phyloP scores from a whole-genome alignment of 371 early-diverging fungal genomes.

The Mortierella sp. region DNA sequence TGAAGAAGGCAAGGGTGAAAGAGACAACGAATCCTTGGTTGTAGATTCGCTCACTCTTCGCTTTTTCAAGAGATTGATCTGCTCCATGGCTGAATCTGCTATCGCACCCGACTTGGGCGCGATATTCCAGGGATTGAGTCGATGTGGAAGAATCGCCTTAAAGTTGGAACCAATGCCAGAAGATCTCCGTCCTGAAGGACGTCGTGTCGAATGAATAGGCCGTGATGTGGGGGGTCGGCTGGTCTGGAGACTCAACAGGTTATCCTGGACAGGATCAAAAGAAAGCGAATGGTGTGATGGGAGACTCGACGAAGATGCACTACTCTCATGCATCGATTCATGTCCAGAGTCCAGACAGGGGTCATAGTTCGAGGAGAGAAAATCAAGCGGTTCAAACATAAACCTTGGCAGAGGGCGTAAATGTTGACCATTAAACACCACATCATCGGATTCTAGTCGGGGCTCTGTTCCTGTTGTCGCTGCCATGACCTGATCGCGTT shows the following conservation, averaged over 20 bases:
- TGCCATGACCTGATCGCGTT: conserved; percentile 37
- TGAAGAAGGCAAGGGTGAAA: background rate
- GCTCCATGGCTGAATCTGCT: background rate
- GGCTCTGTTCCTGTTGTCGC: conserved; percentile 24
- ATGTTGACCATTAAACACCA: conserved; percentile 45
- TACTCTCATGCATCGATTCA: background rate
- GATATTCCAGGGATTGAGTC: conserved; percentile 7
- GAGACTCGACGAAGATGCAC: background rate
- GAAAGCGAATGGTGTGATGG: conserved; percentile 1
- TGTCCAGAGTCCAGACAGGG: conserved; percentile 16
- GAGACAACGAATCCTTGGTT: conserved; percentile 1
- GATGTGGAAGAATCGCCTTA: conserved; percentile 17
- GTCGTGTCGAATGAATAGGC: background rate
- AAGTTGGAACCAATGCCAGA: conserved; percentile 5
- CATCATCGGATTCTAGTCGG: conserved; percentile 36
- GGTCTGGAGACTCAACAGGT: background rate
- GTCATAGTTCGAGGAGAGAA: conserved; percentile 21
- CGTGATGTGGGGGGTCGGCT: background rate
- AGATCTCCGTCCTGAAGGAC: background rate
- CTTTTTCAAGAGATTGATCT: conserved; percentile 15
- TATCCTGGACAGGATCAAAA: conserved; percentile 12
- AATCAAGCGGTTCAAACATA: conserved; percentile 47
- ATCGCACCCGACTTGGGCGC: background rate
- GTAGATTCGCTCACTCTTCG: conserved; percentile 10
- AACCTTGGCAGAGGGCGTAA: conserved; percentile 34